phyloP scores from a whole-genome alignment of 768 basidiomycete species.

The Trametes maxima region DNA sequence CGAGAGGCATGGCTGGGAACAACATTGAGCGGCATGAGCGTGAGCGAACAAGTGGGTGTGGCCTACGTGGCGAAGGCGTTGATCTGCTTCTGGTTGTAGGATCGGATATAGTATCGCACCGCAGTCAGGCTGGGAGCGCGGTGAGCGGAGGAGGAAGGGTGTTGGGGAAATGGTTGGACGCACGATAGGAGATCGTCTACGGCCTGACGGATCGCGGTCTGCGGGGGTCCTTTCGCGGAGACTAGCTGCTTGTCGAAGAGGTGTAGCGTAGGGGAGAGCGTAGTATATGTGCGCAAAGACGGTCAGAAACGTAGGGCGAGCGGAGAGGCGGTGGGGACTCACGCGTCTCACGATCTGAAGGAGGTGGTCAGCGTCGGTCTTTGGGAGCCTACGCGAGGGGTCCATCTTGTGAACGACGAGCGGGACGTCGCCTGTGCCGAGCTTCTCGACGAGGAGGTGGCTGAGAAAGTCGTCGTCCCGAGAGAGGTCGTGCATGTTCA shows the following conservation, averaged over 20 bases:
- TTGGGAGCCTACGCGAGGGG: conserved; percentile 71
- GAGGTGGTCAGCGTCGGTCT: conserved; percentile 68
- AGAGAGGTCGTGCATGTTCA: conserved; percentile 90
- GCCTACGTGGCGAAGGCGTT: conserved; percentile 93
- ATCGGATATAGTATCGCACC: conserved; percentile 76
- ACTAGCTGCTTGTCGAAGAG: conserved; percentile 52
- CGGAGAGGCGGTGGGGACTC: conserved; percentile 33
- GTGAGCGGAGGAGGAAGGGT: conserved; percentile 25
- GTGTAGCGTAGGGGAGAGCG: conserved; percentile 22
- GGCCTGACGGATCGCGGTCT: conserved; percentile 64
- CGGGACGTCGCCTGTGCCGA: conserved; percentile 79
- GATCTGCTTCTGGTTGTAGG: conserved; percentile 80
- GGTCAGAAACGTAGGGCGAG: conserved; percentile 30
- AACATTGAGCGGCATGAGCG: conserved; percentile 29
- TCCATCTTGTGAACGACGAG: conserved; percentile 92
- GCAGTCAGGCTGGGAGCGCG: conserved; percentile 57
- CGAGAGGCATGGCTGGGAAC: conserved; percentile 77
- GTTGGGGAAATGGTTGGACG: conserved; percentile 39
- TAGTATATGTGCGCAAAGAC: conserved; percentile 32
- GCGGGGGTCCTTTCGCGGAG: conserved; percentile 49
- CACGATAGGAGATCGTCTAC: conserved; percentile 81
- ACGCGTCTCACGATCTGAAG: conserved; percentile 80
- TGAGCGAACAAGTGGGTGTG: conserved; percentile 24
- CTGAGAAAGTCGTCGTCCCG: conserved; percentile 91
- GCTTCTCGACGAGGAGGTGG: conserved; percentile 86